Conservation (phyloP, 371 early-diverging fungal genomes). For the Mucor plumbeus region DNA sequence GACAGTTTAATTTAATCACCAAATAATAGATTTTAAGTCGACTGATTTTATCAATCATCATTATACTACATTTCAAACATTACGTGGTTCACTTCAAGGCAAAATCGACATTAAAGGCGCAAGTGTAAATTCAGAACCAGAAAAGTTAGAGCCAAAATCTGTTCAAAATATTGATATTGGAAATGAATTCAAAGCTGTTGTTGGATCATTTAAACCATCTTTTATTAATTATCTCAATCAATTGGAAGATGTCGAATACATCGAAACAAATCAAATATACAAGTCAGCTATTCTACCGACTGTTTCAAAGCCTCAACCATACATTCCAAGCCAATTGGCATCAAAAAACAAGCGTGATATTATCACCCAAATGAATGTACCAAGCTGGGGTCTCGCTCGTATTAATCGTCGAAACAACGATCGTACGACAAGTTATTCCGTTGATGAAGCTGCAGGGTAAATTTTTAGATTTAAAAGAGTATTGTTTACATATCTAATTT, state of each 20-base stretch:
- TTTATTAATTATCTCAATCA: slow-evolving; percentile 40
- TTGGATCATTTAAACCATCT: slow-evolving; percentile 26
- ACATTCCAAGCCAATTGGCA: neutral
- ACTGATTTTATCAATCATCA: slow-evolving; percentile 25
- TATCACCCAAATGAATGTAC: slow-evolving; percentile 36
- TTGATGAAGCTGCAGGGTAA: slow-evolving; percentile 56
- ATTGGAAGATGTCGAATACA: slow-evolving; percentile 54
- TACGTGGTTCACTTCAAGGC: slow-evolving; percentile 14
- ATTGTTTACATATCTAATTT: too few relatives aligned
- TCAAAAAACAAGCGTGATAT: slow-evolving; percentile 11
- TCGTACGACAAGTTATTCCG: slow-evolving; percentile 41
- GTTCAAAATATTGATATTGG: slow-evolving; percentile 24
- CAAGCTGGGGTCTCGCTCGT: slow-evolving; percentile 68
- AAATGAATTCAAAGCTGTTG: slow-evolving; percentile 19
- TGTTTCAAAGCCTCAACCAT: slow-evolving; percentile 4
- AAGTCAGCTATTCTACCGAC: slow-evolving; percentile 21
- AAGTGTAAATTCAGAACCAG: neutral
- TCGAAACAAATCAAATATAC: slow-evolving; percentile 58
- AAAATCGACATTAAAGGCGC: slow-evolving; percentile 9
- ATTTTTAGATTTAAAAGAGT: neutral
- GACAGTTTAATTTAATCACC: neutral
- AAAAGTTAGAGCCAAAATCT: neutral
- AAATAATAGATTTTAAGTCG: slow-evolving; percentile 19
- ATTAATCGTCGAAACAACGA: slow-evolving; percentile 49
- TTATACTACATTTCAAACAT: slow-evolving; percentile 20